Evolutionary conservation across 2,329 filamentous ascomycete species (phyloP), one percentile per base, ranked within the genome.

Genomic region (Pyrenochaeta sp.): DNA sequence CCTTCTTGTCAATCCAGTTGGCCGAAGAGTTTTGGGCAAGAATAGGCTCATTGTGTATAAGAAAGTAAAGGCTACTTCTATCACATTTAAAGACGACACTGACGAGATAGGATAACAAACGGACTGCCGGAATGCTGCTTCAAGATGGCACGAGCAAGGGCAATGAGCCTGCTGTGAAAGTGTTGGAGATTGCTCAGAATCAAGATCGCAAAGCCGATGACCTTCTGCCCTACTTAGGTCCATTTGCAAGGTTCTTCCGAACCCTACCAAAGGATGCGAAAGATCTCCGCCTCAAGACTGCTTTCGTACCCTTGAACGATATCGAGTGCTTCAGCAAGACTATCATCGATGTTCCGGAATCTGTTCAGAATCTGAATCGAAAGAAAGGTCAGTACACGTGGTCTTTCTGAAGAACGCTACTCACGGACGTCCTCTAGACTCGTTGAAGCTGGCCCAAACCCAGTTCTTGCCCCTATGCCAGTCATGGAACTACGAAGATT

Each of bases 251-350:
- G 28, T 76, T 86, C 31, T 84, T 95, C 55, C 81, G 85, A 8
- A 77, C 81, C 9, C 69, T 96, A 0, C 87, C 90, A 1, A 82
- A 84, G 39, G 78, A 76, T 11, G 84, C 84, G 56, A 81, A 79
- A 45, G 82, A 90, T 14, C 83, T 96, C 65, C 81, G 81, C 8
- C 79, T 86, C 8, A 88, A 88, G 67, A 81, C 83, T 2, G 74
- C 81, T 4, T 84, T 87, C 41, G 82, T 97, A 6, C 85, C 87
- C 0, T 73, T 97, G 5, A 80, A 77, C 24, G 89, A 96, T 57
- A 77, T 99, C 11, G 91, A 97, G 67, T 93, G 88, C 61, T 78
- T 99, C 44, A 96, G 93, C 1, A 81, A 83, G 49, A 89, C 86
- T 8, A 65, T 80, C 22, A 73, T 83, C 34, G 82, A 82, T 56